Conservation (phyloP, 169 alveolate genomes). For the Plasmodium ovale region DNA sequence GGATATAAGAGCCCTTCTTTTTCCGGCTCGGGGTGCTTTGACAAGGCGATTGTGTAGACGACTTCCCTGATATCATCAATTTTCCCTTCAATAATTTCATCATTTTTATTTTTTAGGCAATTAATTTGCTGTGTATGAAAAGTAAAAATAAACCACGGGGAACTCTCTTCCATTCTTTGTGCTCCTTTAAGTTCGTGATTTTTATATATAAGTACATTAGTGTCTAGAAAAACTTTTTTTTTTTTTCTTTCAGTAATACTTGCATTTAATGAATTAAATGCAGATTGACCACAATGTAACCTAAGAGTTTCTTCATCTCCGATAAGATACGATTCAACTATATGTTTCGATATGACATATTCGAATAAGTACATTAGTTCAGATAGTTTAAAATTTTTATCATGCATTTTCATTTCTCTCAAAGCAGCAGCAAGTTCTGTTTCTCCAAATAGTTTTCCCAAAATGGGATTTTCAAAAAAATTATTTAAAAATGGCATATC, state of each 20-base stretch:
- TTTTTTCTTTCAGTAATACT: constrained; percentile 86
- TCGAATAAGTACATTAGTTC: constrained; percentile 90
- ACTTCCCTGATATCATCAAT: constrained; percentile 92
- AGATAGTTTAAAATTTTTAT: constrained; percentile 88
- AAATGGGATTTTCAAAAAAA: constrained; percentile 89
- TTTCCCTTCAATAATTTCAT: constrained; percentile 87
- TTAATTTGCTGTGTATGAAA: constrained; percentile 92
- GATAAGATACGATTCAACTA: constrained; percentile 87
- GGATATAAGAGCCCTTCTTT: constrained; percentile 83
- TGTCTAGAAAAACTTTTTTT: constrained; percentile 86
- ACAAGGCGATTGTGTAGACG: constrained; percentile 89
- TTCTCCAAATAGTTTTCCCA: constrained; percentile 89
- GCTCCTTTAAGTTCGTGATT: constrained; percentile 90
- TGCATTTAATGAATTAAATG: constrained; percentile 86
- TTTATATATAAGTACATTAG: constrained; percentile 86
- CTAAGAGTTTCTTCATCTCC: constrained; percentile 88
- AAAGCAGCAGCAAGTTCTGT: constrained; percentile 90
- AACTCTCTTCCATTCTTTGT: constrained; percentile 79
- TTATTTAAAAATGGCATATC: constrained; percentile 92
- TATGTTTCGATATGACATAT: constrained; percentile 89
- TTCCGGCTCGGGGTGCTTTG: constrained; percentile 88
- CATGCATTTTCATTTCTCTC: constrained; percentile 90
- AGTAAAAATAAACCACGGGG: constrained; percentile 92
- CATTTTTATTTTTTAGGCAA: constrained; percentile 87
- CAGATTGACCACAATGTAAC: constrained; percentile 91